Percentiles rank a stretch among this genome's conserved stretches.
Conservation (phyloP, 1,284 basidiomycete species). For the Ceratobasidium sp. region DNA sequence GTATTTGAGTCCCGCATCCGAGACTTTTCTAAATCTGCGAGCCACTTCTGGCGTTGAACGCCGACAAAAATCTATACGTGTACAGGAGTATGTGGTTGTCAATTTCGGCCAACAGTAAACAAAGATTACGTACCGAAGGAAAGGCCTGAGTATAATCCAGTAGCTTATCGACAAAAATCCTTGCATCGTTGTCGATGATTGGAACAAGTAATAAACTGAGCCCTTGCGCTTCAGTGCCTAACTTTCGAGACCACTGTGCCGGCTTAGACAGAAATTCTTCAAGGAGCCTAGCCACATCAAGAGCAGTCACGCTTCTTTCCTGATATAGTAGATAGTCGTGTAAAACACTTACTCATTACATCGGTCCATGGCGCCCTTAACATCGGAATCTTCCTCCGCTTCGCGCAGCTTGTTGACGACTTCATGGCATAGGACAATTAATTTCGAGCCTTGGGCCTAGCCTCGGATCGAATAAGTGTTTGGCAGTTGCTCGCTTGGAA, state of each 20-base stretch:
- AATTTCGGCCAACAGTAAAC: not conserved
- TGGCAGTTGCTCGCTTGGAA: not conserved
- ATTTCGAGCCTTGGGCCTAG: conserved; percentile 17
- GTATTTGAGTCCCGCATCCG: conserved; percentile 1
- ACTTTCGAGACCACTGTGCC: not conserved
- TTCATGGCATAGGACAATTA: conserved; percentile 22
- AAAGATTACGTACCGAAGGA: not conserved
- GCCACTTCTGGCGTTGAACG: conserved; percentile 13
- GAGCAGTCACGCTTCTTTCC: not conserved
- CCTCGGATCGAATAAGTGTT: not conserved
- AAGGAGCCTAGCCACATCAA: not conserved
- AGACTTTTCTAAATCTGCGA: conserved; percentile 6
- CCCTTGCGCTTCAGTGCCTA: not conserved
- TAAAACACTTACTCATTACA: not conserved
- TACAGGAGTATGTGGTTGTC: not conserved
- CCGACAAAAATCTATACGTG: conserved; percentile 5
- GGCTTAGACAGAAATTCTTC: not conserved
- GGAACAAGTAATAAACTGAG: not conserved
- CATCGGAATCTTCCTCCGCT: conserved; percentile 17
- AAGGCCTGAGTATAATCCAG: not conserved
- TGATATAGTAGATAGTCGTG: not conserved
- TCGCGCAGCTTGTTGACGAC: conserved; percentile 20
- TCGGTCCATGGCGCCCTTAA: not conserved
- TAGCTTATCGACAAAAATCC: not conserved
- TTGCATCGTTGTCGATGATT: not conserved